Conservation (phyloP, 352 stramenopile species). For the Blastocystis sp. region DNA sequence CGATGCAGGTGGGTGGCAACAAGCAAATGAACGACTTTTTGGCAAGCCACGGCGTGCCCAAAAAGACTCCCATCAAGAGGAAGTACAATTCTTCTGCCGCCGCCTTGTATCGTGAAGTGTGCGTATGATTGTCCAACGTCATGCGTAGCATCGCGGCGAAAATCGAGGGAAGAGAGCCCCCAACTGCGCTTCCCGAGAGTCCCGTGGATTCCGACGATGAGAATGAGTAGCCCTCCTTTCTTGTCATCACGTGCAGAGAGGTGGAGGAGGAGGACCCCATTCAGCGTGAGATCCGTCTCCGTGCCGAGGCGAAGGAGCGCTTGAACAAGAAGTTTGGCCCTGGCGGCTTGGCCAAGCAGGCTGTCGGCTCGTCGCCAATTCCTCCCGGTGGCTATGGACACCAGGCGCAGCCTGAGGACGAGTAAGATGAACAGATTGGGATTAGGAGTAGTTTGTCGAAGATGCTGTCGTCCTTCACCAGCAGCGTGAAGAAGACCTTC, state of each 20-base stretch:
- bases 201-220: neutral
- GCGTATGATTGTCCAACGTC: neutral
- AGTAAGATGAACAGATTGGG: neutral
- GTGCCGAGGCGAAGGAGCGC: slow-evolving; percentile 50
- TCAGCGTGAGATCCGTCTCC: slow-evolving; percentile 28
- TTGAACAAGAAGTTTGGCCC: slow-evolving; percentile 50
- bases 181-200: slow-evolving; percentile 6
- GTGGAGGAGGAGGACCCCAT: slow-evolving; percentile 25
- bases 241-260: neutral
- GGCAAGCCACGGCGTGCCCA: slow-evolving; percentile 19
- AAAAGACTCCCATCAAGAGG: slow-evolving; percentile 48
- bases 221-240: neutral
- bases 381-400: slow-evolving; percentile 30
- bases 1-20: slow-evolving; percentile 69
- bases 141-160: slow-evolving; percentile 6
- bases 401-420: neutral
- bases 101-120: slow-evolving; percentile 67
- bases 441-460: slow-evolving; percentile 8
- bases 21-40: slow-evolving; percentile 70
- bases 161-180: slow-evolving; percentile 38
- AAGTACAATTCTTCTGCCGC: slow-evolving; percentile 70
- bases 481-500: slow-evolving; percentile 15
- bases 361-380: slow-evolving; percentile 52
- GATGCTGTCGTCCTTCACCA: neutral
- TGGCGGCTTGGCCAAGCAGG: slow-evolving; percentile 6